Evolutionary conservation across 139 green algal genomes (phyloP), one percentile per base, ranked within the genome.

Genomic region (Coelastrella sp.): DNA sequence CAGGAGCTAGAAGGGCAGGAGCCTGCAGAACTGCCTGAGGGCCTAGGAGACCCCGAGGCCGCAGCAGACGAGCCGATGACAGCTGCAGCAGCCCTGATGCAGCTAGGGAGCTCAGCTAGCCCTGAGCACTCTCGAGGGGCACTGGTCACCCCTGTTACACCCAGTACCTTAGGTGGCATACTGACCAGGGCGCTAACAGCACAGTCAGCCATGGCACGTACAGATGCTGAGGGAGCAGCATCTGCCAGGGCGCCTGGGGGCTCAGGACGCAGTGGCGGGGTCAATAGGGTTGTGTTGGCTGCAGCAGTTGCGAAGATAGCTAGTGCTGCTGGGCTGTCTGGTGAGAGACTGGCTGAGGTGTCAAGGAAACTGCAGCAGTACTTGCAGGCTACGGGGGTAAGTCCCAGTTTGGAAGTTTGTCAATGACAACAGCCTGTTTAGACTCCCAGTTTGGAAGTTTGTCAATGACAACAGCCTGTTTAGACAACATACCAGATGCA

Each of bases 31-130:
- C 32, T 47, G 32, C 32, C 32, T 47, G 32, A 47, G 32, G 32
- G 32, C 32, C 32, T 47, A 47, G 32, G 32, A 47, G 32, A 47
- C 32, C 32, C 32, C 11, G 11, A 71, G 64, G 71, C 71, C 2
- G 71, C 71, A 3, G 71, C 71, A 10, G 71, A 22, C 11, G 76
- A 82, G 23, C 13, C 76, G 20, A 13, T 59, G 10, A 82, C 32
- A 64, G 76, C 76, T 58, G 76, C 76, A 82, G 76, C 76, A 60
- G 76, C 22, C 2, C 76, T 82, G 4, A 82, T 82, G 47, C 19
- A 82, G 19, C 76, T 82, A 60, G 19, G 23, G 2, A 32, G 6
- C 10, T 22, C 71, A 47, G 71, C 20, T 47, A n/a, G 7, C 20
- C 19, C 71, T 23, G 20, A 16, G 7, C 16, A 11, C 23, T 16